Evolutionary conservation across 148 eudicot species (phyloP), one percentile per base, ranked within the genome.

Genomic region (Fagopyrum homotropicum): DNA sequence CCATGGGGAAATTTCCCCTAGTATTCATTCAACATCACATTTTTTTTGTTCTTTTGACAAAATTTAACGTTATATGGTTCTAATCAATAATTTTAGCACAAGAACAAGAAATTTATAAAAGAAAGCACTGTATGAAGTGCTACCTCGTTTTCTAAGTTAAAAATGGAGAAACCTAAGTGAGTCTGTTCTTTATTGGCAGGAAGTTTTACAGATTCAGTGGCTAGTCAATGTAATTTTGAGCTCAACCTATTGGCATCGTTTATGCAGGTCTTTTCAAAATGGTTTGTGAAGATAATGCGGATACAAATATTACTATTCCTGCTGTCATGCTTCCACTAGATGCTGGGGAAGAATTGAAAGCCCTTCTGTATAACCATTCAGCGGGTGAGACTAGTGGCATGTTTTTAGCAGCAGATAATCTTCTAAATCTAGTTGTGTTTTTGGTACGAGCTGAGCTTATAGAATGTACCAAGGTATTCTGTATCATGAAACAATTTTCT

Each of bases 181-280:
- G 59, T 54, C 64, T n/a, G 30, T 59, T 19, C 8, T 10, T 7
- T 19, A 2, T 17, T 5, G 64, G 9, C 0, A 22, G 64, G 10
- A 59, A 59, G 35, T 19, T 19, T 19, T 59, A 2, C 22, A 17
- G 7, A 59, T 16, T 56, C 10, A 59, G 9, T 59, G 10, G 35
- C 10, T 59, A 19, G 64, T 30, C 16, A 29, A 11, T 66, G 14
- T 5, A 40, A 66, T 35, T 66, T 40, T 12, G 5, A 35, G 47
- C 56, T 46, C 4, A 46, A 12, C 9, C 10, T 30, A 14, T 35
- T 15, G 11, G 4, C 0, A 17, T 72, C 35, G 19, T 77, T 73
- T 66, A 63, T 83, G 80, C 92, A 96, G 99, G 86, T 80, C 98
- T 96, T 72, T 92, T 96, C 81, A 96, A 96, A 81, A 96, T 96